Base-by-base conservation (phyloP, 768 basidiomycete species). In the Pulveroboletus sp. region DNA sequence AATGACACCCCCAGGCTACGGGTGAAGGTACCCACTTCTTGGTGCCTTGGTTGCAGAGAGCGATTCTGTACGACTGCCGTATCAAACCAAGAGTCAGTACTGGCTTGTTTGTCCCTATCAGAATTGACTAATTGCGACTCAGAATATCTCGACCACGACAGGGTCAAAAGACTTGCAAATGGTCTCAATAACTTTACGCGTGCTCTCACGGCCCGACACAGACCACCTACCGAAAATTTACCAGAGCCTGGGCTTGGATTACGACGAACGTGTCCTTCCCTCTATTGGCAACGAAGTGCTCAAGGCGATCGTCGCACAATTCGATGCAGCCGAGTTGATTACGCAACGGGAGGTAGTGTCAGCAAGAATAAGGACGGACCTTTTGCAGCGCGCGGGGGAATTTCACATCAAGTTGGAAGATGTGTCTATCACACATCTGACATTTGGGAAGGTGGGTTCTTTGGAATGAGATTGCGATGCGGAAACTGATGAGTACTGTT, bases 161-260 rank as follows among this genome's bases (percentile, higher is more conserved):
- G 97, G 97, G 29, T 97, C 94, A 10, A 98, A 98, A 67, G 94
- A 99, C 67, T 73, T 99, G 71, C 95, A 98, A 71, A 98, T 97
- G 93, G 91, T 99, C 47, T 90, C 94, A 29, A 85, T 99, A 45
- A 98, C 95, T 0, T 80, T 98, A 43, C 89, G 97, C 49, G 95
- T 99, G 31, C 81, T 99, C 57, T 97, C 93, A 20, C 77, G 94
- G 43, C 97, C 97, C 16, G 94, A 98, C 71, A 81, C 87, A 31
- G 72, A 79, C 25, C 90, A 95, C 67, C 77, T 99, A 23, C 65
- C 95, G 17, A 90, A 83, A 72, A 95, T 99, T 65, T 99, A 99
- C 74, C 92, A 97, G 72, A 85, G 79, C 60, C 78, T 99, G 48
- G 97, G 97, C 38, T 67, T 90, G 69, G 97, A 98, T 68, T 99